Evolutionary conservation across 441 rosid genomes (phyloP).

Genomic region (Bruguiera hainesii): DNA sequence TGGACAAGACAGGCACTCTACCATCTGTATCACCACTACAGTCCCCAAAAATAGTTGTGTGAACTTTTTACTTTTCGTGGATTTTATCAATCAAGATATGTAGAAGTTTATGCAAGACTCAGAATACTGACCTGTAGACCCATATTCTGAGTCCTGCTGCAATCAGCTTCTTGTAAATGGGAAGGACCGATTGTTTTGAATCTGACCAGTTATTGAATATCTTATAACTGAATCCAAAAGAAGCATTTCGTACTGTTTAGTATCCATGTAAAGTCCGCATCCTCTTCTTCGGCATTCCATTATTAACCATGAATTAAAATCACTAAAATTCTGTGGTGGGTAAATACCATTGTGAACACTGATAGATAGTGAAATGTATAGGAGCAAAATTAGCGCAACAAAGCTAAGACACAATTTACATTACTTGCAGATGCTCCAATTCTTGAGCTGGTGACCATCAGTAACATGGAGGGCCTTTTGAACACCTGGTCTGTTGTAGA

Average conservation of each 20-base stretch:
- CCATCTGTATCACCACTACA: constrained; percentile 93
- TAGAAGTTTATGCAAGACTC: no score
- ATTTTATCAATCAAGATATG: not conserved
- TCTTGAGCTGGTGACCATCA: constrained; percentile 53
- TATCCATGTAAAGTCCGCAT: no score
- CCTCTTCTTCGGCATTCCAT: no score
- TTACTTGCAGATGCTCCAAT: constrained; percentile 94
- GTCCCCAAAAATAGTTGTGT: not conserved
- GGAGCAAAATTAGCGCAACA: not conserved
- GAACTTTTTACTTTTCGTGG: not conserved
- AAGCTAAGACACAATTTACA: not conserved
- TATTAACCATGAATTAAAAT: no score
- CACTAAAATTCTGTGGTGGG: no score
- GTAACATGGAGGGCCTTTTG: constrained; percentile 70
- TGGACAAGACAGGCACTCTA: constrained; percentile 79
- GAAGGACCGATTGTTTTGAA: constrained; percentile 45
- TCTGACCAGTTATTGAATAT: constrained; percentile 47
- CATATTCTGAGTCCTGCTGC: constrained; percentile 57
- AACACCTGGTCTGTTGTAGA: constrained; percentile 63
- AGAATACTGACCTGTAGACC: constrained; percentile 54
- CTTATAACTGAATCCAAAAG: constrained; percentile 30
- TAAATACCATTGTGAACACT: no score
- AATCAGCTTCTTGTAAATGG: constrained; percentile 55
- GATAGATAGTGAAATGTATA: no score
- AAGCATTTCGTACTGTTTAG: no score